Evolutionary conservation across 495 filamentous ascomycete genomes (phyloP).

Genomic region (Talaromyces trachyspermus): DNA sequence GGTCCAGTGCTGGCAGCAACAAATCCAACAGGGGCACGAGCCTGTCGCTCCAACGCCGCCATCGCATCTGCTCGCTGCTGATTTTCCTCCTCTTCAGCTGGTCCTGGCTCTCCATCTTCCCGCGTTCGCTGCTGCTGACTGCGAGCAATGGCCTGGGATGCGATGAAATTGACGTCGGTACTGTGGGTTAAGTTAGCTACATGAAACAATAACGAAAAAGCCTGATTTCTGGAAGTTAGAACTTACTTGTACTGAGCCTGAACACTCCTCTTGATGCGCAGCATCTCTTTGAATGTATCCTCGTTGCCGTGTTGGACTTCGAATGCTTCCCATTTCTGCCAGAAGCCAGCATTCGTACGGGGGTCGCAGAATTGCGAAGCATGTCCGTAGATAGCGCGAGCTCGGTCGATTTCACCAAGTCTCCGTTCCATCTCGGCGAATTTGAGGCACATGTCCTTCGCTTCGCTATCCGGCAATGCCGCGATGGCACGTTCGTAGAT

Average conservation of each 20-base stretch:
- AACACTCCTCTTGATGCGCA: slow-evolving; percentile 93
- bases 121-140: slow-evolving; percentile 55
- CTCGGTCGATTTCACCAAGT: slow-evolving; percentile 93
- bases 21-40: slow-evolving; percentile 82
- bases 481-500: slow-evolving; percentile 96
- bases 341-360: slow-evolving; percentile 79
- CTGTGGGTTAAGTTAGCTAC: slow-evolving; percentile 22
- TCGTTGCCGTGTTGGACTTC: slow-evolving; percentile 98
- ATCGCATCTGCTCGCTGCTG: slow-evolving; percentile 72
- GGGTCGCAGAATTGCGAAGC: slow-evolving; percentile 97
- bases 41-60: slow-evolving; percentile 83
- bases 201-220: not conserved
- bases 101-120: slow-evolving; percentile 27
- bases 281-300: slow-evolving; percentile 99
- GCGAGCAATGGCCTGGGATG: slow-evolving; percentile 85
- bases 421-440: slow-evolving; percentile 98
- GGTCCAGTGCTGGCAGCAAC: slow-evolving; percentile 78
- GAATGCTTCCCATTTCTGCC: slow-evolving; percentile 95
- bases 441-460: slow-evolving; percentile 96
- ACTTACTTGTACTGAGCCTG: slow-evolving; percentile 89
- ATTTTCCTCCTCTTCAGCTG: slow-evolving; percentile 30
- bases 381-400: slow-evolving; percentile 91
- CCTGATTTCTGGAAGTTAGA: not conserved
- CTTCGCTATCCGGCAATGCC: slow-evolving; percentile 86
- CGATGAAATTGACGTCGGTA: slow-evolving; percentile 98